Evolutionary conservation across 805 yeast genomes (phyloP).

Genomic region (Ogataea dorogensis): DNA sequence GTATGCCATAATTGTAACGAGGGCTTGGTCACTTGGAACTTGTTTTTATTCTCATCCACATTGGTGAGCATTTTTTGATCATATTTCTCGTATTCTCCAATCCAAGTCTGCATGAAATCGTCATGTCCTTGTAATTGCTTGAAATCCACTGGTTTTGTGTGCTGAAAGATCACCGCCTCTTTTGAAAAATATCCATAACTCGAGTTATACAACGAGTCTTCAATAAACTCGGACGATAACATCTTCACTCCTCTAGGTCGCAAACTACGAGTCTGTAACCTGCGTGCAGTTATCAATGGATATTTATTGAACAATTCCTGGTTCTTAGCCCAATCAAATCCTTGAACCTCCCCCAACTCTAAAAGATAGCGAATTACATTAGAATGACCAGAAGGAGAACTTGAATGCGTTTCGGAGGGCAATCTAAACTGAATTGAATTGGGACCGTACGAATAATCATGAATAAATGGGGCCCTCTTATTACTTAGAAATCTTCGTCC

Average conservation of each 20-base stretch:
- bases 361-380: slow-evolving; percentile 27
- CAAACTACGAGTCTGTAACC: slow-evolving; percentile 35
- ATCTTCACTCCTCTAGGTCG: slow-evolving; percentile 66
- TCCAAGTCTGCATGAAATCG: slow-evolving; percentile 70
- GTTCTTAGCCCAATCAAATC: slow-evolving; percentile 34
- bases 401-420: slow-evolving; percentile 27
- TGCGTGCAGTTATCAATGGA: slow-evolving; percentile 41
- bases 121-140: slow-evolving; percentile 57
- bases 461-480: slow-evolving; percentile 26
- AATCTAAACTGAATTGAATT: slow-evolving; percentile 30
- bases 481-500: slow-evolving; percentile 2
- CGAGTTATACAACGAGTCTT: slow-evolving; percentile 80
- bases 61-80: slow-evolving; percentile 33
- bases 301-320: slow-evolving; percentile 39
- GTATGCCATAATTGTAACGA: slow-evolving; percentile 83
- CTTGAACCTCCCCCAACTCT: slow-evolving; percentile 38
- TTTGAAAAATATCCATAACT: slow-evolving; percentile 78
- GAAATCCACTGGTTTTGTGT: slow-evolving; percentile 63
- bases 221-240: slow-evolving; percentile 78
- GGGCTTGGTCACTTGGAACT: slow-evolving; percentile 31
- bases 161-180: slow-evolving; percentile 75
- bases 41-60: slow-evolving; percentile 21
- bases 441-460: slow-evolving; percentile 36
- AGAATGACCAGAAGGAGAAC: slow-evolving; percentile 17
- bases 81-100: slow-evolving; percentile 55